Evolutionary conservation across 2,329 filamentous ascomycete genomes (phyloP), one percentile per base, ranked within the genome.

Genomic region (Aspergillus sp.): DNA sequence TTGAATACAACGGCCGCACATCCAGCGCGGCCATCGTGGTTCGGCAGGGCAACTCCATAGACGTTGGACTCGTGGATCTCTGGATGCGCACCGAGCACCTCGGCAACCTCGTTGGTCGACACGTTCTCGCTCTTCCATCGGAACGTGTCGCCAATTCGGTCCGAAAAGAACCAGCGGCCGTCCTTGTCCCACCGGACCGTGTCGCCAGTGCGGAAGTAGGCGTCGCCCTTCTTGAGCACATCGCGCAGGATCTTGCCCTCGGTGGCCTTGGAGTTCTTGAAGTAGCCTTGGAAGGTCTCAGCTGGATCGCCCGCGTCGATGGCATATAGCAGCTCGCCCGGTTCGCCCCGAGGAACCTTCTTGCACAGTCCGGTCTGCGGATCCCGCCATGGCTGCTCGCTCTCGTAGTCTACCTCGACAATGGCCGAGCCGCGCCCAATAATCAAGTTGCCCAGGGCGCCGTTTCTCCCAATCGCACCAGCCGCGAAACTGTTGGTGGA

Each of bases 201-300:
- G 49, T 94, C 86, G n/a, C 86, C 86, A 0, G 83, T 81, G 15
- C 85, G 76, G 67, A 86, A 93, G 68, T 77, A 93, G 0, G 76
- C 79, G 49, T 94, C 86, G 10, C 82, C 85, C 49, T 80, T 80
- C 37, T 61, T 64, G 42, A 91, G 74, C 2, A 91, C 82, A 45
- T 81, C 66, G 4, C 80, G 73, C 39, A 91, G 57, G 29, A 93
- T 72, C 60, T 93, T 93, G 42, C 74, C 69, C 24, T 75, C 63
- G 0, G 80, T 84, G 0, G 86, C 84, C 19, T 71, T 69, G 10
- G 69, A 57, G 53, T 93, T 86, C 37, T 78, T 75, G 57, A 80
- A 85, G 60, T 94, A 94, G 2, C 86, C 86, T 52, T 86, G 82
- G 63, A 86, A 93, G 8, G 72, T 74, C 19, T 68, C 66, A 20